Percentiles rank a stretch among this genome's conserved stretches.
Conservation (phyloP, 495 filamentous ascomycete species). For the Penicillium simplicissimum region DNA sequence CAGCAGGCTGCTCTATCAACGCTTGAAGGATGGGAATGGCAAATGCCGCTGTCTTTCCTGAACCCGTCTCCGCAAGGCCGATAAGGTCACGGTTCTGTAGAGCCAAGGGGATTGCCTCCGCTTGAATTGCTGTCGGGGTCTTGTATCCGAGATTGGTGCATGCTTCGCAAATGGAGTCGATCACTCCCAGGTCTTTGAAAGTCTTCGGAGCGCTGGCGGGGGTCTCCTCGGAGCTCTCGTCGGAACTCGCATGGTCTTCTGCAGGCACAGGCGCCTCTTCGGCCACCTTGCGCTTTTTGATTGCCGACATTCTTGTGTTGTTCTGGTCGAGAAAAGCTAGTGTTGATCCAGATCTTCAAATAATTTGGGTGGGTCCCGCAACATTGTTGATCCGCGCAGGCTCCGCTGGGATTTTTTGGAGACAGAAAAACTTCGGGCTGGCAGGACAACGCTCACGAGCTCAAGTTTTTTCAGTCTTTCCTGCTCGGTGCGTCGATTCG, state of each 20-base stretch:
- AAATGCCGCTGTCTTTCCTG: conserved; percentile 92
- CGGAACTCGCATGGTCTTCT: conserved; percentile 20
- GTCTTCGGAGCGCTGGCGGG: conserved; percentile 48
- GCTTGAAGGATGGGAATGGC: conserved; percentile 85
- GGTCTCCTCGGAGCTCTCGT: conserved; percentile 15
- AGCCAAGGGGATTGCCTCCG: conserved; percentile 75
- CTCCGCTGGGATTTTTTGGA: conserved; percentile 41
- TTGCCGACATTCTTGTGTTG: conserved; percentile 30
- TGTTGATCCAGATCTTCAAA: conserved; percentile 22
- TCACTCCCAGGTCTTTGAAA: conserved; percentile 85
- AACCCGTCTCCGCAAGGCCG: conserved; percentile 90
- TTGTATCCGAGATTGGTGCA: conserved; percentile 81
- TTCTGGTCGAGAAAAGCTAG: conserved; percentile 18
- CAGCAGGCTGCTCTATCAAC: conserved; percentile 77
- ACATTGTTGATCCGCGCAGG: conserved; percentile 40
- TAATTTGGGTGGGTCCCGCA: conserved; percentile 40
- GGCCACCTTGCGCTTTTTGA: conserved; percentile 44
- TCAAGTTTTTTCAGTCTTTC: conserved; percentile 13
- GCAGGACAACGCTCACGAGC: conserved; percentile 14
- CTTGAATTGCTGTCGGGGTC: conserved; percentile 77
- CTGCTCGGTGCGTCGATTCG: conserved; percentile 13
- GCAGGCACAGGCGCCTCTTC: conserved; percentile 13
- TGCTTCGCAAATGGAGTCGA: conserved; percentile 83
- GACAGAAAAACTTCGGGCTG: conserved; percentile 35
- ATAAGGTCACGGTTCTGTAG: conserved; percentile 84